Conservation (phyloP, 441 rosid species). For the Mallotus repandus region DNA sequence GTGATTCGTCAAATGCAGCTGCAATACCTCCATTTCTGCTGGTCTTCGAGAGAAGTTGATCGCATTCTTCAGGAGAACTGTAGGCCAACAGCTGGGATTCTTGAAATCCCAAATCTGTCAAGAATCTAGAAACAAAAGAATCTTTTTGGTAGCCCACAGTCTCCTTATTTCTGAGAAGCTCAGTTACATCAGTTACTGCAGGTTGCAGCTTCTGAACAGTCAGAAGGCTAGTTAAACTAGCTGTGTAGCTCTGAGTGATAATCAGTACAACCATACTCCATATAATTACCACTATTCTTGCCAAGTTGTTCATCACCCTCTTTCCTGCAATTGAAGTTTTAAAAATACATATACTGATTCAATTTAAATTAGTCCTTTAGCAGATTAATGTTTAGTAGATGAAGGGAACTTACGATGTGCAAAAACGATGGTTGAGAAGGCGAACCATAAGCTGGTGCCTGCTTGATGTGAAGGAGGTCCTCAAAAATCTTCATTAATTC, state of each 20-base stretch:
- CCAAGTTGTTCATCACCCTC: conserved; percentile 16
- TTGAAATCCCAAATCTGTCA: conserved; percentile 33
- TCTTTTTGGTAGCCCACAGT: conserved; percentile 41
- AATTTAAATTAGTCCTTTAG: no score
- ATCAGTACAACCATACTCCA: conserved; percentile 28
- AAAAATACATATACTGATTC: no score
- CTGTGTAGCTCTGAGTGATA: conserved; percentile 52
- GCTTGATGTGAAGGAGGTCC: conserved; percentile 47
- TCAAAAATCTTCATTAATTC: conserved; percentile 48
- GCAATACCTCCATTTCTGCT: conserved; percentile 47
- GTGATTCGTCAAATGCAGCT: conserved; percentile 46
- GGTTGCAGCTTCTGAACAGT: conserved; percentile 49
- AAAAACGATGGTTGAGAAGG: conserved; percentile 72
- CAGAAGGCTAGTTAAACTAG: conserved; percentile 52
- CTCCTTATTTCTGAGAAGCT: conserved; percentile 38
- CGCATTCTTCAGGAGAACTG: conserved; percentile 32
- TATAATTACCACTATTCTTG: conserved; percentile 47
- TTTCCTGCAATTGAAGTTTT: neutral
- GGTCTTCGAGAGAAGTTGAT: conserved; percentile 40
- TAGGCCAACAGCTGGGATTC: conserved; percentile 38
- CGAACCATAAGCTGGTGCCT: conserved; percentile 67
- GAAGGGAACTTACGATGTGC: conserved; percentile 44
- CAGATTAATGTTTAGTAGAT: no score
- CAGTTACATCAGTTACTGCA: conserved; percentile 31
- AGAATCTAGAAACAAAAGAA: conserved; percentile 39